Percentiles rank a stretch among this genome's conserved stretches.
Evolutionary conservation across 1,284 basidiomycete species (phyloP).

Genomic region (Cerrena zonata): DNA sequence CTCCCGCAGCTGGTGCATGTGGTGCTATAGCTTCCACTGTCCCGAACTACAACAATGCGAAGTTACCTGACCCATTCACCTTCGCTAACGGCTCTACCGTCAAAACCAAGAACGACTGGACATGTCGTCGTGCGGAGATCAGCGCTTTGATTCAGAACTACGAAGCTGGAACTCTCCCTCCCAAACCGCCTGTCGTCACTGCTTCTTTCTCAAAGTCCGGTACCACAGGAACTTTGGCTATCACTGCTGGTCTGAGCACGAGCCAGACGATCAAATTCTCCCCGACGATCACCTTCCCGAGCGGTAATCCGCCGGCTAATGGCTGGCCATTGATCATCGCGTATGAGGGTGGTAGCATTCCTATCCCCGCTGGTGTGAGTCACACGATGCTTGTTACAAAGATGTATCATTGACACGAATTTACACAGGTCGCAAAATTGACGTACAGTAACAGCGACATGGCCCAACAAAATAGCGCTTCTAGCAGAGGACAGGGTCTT

Average conservation of each 20-base stretch:
- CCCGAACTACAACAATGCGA: constrained; percentile 28
- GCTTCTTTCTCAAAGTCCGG: constrained; percentile 38
- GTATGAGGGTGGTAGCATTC: constrained; percentile 45
- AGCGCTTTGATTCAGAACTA: constrained; percentile 40
- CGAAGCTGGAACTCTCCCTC: constrained; percentile 44
- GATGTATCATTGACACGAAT: neutral
- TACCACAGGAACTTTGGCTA: constrained; percentile 36
- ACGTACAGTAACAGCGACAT: constrained; percentile 47
- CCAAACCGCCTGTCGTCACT: constrained; percentile 35
- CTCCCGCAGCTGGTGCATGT: constrained; percentile 10
- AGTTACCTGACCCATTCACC: constrained; percentile 46
- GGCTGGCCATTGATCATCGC: constrained; percentile 48
- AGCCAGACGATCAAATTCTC: constrained; percentile 42
- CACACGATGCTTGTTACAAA: neutral
- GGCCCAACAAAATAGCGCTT: constrained; percentile 37
- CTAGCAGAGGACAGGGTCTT: constrained; percentile 45
- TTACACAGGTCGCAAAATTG: constrained; percentile 36
- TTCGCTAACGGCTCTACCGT: constrained; percentile 38
- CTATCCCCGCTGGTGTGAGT: constrained; percentile 37
- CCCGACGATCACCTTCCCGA: constrained; percentile 37
- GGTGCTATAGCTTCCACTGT: constrained; percentile 18
- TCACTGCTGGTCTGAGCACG: constrained; percentile 30
- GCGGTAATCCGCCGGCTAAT: constrained; percentile 34
- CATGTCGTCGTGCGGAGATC: constrained; percentile 45
- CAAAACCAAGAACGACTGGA: constrained; percentile 39